Evolutionary conservation across 2,329 filamentous ascomycete genomes (phyloP).

Genomic region (Fusarium buxicola): DNA sequence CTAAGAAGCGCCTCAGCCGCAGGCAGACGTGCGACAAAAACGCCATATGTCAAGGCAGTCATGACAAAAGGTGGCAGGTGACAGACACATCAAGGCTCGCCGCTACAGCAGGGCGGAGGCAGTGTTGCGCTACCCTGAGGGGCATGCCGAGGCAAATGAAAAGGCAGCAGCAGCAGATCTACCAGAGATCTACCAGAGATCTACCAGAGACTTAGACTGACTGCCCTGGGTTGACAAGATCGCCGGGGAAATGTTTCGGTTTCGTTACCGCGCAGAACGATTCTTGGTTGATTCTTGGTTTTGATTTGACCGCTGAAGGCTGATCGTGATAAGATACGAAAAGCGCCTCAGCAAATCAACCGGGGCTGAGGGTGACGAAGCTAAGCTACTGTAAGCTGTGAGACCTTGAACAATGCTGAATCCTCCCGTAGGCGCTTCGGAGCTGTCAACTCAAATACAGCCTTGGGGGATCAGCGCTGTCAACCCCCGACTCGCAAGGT

Average conservation of each 20-base stretch:
- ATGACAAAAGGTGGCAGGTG: constrained; percentile 2
- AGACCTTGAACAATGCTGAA: neutral
- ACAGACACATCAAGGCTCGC: constrained; percentile 1
- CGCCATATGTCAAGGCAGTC: constrained; percentile 14
- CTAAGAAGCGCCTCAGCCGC: neutral
- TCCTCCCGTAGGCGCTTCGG: neutral
- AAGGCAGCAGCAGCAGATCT: neutral
- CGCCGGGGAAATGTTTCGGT: neutral
- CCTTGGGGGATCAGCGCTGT: constrained; percentile 28
- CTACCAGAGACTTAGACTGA: too few species aligned
- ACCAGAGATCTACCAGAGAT: too few species aligned
- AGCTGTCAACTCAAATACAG: neutral
- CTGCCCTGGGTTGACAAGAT: neutral
- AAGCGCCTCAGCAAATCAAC: neutral
- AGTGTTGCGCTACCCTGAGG: constrained; percentile 10
- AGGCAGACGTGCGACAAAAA: constrained; percentile 17
- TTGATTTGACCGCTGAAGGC: neutral
- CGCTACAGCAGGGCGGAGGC: constrained; percentile 32
- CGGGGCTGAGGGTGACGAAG: neutral
- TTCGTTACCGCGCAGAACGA: neutral
- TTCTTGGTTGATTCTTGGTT: neutral
- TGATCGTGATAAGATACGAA: neutral
- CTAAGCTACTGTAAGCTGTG: neutral
- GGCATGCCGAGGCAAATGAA: neutral
- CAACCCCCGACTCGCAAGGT: constrained; percentile 19